phyloP scores from a whole-genome alignment of 768 basidiomycete species.

The Podaxis rugospora region DNA sequence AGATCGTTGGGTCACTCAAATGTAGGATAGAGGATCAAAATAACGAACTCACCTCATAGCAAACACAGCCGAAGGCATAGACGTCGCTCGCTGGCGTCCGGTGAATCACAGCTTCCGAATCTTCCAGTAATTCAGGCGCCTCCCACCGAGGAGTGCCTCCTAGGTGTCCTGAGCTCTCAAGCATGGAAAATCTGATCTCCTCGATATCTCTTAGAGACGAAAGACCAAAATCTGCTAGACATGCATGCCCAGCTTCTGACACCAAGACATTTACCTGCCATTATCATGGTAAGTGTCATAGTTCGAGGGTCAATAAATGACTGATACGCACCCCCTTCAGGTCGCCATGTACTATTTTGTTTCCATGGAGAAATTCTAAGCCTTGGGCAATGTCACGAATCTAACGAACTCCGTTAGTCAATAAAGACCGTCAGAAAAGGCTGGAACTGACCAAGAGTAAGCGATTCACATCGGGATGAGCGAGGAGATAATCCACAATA shows the following conservation, averaged over 20 bases:
- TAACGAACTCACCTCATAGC: constrained; percentile 11
- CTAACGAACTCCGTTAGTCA: background rate
- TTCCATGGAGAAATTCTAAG: constrained; percentile 1
- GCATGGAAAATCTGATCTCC: constrained; percentile 3
- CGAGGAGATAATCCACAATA: background rate
- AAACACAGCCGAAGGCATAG: constrained; percentile 13
- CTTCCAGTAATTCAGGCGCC: constrained; percentile 12
- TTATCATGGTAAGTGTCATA: background rate
- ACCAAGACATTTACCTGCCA: constrained; percentile 8
- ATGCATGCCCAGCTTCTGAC: background rate
- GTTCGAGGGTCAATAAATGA: background rate
- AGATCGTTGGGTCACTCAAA: background rate
- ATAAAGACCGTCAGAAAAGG: background rate
- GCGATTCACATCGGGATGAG: background rate
- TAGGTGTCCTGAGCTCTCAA: constrained; percentile 3
- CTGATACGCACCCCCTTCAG: constrained; percentile 5
- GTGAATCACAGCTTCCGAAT: background rate
- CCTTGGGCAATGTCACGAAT: background rate
- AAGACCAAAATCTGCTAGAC: constrained; percentile 9
- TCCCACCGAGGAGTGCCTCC: constrained; percentile 13
- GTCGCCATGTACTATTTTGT: constrained; percentile 7
- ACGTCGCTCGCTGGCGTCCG: constrained; percentile 6
- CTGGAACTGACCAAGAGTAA: background rate
- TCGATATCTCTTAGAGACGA: constrained; percentile 10
- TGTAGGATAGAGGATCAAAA: background rate